Evolutionary conservation across 73 alveolate species (phyloP).

Genomic region (Tetrahymena elliotti): DNA sequence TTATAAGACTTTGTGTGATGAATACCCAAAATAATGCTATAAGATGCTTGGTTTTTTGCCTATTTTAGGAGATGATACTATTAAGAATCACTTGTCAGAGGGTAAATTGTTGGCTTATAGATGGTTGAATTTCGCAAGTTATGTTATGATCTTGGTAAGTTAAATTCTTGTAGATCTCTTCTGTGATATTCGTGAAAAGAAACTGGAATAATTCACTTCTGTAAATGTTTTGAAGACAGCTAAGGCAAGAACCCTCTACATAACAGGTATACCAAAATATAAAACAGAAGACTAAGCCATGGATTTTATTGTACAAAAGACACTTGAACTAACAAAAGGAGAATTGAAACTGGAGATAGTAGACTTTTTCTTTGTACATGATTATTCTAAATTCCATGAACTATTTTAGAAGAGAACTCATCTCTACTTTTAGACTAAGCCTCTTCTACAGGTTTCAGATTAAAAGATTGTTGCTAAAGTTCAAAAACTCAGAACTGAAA

Average conservation of each 20-base stretch:
- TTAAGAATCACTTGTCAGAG: not conserved
- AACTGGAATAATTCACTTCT: not conserved
- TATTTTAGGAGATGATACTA: not conserved
- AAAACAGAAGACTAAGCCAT: not conserved
- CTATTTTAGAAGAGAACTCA: not conserved
- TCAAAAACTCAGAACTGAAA: not conserved
- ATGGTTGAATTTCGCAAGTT: not conserved
- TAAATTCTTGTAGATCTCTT: not conserved
- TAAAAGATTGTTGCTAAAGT: not conserved
- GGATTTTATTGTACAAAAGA: not conserved
- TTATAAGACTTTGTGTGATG: not conserved
- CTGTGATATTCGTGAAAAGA: not conserved
- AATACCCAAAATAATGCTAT: not conserved
- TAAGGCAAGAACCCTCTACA: not conserved
- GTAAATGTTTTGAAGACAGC: not conserved
- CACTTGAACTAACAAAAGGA: not conserved
- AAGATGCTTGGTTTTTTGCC: not conserved
- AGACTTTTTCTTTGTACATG: not conserved
- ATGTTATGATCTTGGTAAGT: not conserved
- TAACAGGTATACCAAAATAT: not conserved
- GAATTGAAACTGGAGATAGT: not conserved
- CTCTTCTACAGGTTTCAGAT: not conserved
- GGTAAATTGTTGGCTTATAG: not conserved
- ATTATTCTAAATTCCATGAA: not conserved
- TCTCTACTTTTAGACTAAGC: not conserved